Percentiles rank a stretch among this genome's conserved stretches.
Evolutionary conservation across 208 protist species (phyloP).

Genomic region (Crithidia bombi): DNA sequence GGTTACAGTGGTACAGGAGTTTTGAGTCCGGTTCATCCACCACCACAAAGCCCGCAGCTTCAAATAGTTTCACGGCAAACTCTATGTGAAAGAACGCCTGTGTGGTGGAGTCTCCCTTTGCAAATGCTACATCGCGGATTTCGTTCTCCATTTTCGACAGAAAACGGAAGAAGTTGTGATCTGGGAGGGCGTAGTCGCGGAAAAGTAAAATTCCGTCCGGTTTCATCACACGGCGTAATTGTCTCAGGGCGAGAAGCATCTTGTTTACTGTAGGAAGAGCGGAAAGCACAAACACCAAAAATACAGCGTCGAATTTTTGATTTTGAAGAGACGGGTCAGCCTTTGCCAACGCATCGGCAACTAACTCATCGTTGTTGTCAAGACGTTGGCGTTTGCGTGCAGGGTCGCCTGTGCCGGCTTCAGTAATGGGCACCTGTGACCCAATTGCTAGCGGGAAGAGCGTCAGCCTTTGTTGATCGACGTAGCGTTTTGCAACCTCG

Average conservation of each 20-base stretch:
- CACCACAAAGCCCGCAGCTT: slow-evolving; percentile 46
- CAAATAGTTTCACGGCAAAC: slow-evolving; percentile 51
- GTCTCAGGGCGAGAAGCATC: slow-evolving; percentile 60
- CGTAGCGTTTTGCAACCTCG: slow-evolving; percentile 42
- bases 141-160: slow-evolving; percentile 44
- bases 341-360: slow-evolving; percentile 33
- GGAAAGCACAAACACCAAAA: slow-evolving; percentile 87
- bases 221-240: slow-evolving; percentile 49
- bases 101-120: slow-evolving; percentile 75
- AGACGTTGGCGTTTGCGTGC: slow-evolving; percentile 29
- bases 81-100: slow-evolving; percentile 79
- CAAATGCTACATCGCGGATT: slow-evolving; percentile 39
- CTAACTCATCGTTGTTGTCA: slow-evolving; percentile 21
- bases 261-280: slow-evolving; percentile 56
- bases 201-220: slow-evolving; percentile 63
- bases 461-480: slow-evolving; percentile 19
- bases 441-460: slow-evolving; percentile 54
- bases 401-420: background rate
- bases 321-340: slow-evolving; percentile 16
- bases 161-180: slow-evolving; percentile 88
- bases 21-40: slow-evolving; percentile 32
- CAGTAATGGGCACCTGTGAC: background rate
- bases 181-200: slow-evolving; percentile 76
- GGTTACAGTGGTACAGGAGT: slow-evolving; percentile 81
- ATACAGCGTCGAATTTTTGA: slow-evolving; percentile 48